Base-by-base conservation (phyloP, 2,329 filamentous ascomycete species). In the Fusarium longipes region DNA sequence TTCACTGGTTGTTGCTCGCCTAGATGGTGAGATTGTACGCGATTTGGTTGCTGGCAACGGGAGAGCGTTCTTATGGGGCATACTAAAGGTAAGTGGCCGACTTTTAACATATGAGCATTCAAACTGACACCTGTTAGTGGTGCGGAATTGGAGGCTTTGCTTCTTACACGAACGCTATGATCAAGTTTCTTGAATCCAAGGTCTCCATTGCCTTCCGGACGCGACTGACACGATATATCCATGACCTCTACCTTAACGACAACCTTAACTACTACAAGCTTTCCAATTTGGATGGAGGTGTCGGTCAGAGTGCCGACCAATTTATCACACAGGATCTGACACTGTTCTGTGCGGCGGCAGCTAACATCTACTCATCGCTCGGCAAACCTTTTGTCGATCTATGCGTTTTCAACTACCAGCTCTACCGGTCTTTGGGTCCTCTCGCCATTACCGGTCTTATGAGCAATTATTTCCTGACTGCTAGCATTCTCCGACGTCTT, bases 381-480 rank as follows among this genome's bases (percentile, higher is more conserved):
- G 96, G 96, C n/a, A 99, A 99, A 78, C 96, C 96, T 0, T 89
- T 97, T 68, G 93, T 99, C n/a, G 96, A 99, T 77, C 84, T 99
- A 3, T 92, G 94, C 70, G 96, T 98, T 44, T 99, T 99, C 84
- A 99, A 97, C 79, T 99, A 97, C 77, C 96, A 99, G 78, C 87
- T 99, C 0, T 97, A 97, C 78, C 91, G 91, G 33, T 97, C 94
- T 0, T 84, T 99, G 0, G 96, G 96, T 0, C 94, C 95, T 1
- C 80, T 98, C 18, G 96, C 96, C 1, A 82, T 98, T 57, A 91
- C 90, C 6, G 95, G 93, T 1, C 86, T 99, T 29, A 81, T 97
- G 70, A 91, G 92, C 76, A 97, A 97, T 76, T 99, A 99, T 79
- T 93, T 97, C 80, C 82, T 96, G 49, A 99, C 96, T 0, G 96